phyloP scores from a whole-genome alignment of 352 stramenopile genomes.

The Pythium volutum region DNA sequence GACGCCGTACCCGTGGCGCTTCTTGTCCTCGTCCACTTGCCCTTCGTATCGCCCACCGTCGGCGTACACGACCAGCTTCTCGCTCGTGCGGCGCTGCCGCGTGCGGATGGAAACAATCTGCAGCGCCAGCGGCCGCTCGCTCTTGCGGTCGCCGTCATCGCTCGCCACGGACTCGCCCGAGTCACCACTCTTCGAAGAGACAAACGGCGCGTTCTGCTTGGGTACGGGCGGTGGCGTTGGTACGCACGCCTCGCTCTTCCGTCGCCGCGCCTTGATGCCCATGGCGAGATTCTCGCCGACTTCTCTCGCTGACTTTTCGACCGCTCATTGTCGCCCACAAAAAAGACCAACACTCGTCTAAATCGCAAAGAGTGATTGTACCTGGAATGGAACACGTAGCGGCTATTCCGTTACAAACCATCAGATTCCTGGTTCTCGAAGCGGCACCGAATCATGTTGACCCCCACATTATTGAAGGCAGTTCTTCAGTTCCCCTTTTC shows the following conservation, averaged over 20 bases:
- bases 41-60: constrained; percentile 72
- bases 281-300: constrained; percentile 31
- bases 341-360: constrained; percentile 22
- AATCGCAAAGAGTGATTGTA: background rate
- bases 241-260: constrained; percentile 25
- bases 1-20: constrained; percentile 60
- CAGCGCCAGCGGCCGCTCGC: constrained; percentile 23
- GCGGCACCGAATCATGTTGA: constrained; percentile 13
- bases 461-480: background rate
- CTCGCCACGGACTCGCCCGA: constrained; percentile 8
- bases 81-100: constrained; percentile 32
- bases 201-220: constrained; percentile 22
- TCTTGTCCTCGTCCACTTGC: constrained; percentile 38
- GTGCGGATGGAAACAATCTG: constrained; percentile 51
- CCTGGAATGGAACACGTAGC: background rate
- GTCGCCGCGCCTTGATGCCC: constrained; percentile 64
- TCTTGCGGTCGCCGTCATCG: constrained; percentile 18
- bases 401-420: constrained; percentile 7
- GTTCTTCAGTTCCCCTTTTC: background rate
- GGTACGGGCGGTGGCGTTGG: background rate
- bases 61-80: constrained; percentile 49
- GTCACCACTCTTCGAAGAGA: background rate
- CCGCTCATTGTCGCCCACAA: background rate
- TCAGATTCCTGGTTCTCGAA: constrained; percentile 24
- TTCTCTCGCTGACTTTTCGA: background rate